A percentile compares a stretch with the other conserved stretches of the same genome.
Evolutionary conservation across 2,329 filamentous ascomycete species (phyloP).

Genomic region (Tolypocladium cylindrosporum): DNA sequence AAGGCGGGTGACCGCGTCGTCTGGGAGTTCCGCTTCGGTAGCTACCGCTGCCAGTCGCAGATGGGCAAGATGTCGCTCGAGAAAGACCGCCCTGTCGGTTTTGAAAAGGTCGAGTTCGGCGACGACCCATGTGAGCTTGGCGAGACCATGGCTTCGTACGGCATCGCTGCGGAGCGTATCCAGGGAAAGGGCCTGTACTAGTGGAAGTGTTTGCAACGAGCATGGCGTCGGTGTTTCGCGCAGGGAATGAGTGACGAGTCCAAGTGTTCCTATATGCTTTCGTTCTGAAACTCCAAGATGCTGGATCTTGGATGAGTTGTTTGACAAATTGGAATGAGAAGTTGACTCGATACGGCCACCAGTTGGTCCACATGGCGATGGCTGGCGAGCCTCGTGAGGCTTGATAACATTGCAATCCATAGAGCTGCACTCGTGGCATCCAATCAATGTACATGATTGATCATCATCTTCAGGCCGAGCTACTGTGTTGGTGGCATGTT

Average conservation of each 20-base stretch:
- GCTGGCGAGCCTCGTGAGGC: not conserved
- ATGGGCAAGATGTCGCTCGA: conserved; percentile 31
- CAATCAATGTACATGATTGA: too few relatives aligned
- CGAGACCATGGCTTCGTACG: conserved; percentile 19
- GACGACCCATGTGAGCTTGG: conserved; percentile 27
- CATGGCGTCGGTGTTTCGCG: not conserved
- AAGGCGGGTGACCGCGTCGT: conserved; percentile 16
- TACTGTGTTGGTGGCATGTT: too few relatives aligned
- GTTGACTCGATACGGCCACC: too few relatives aligned
- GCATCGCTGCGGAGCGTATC: conserved; percentile 21
- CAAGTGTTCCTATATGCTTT: not conserved
- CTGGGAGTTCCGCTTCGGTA: conserved; percentile 43
- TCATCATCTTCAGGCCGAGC: too few relatives aligned
- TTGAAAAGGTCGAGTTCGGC: conserved; percentile 28
- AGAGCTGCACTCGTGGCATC: too few relatives aligned
- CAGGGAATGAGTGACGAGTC: not conserved
- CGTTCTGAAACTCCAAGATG: not conserved
- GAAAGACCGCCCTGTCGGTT: conserved; percentile 20
- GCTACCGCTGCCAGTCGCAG: conserved; percentile 44
- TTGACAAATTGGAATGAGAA: not conserved
- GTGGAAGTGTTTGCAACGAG: not conserved
- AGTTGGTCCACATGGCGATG: too few relatives aligned
- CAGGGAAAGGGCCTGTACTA: conserved; percentile 16
- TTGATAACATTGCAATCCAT: not conserved
- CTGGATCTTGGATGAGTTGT: not conserved